A percentile compares a stretch with the other conserved stretches of the same genome.
Conservation (phyloP, 331 rosid genomes). For the Saraca asoca region DNA sequence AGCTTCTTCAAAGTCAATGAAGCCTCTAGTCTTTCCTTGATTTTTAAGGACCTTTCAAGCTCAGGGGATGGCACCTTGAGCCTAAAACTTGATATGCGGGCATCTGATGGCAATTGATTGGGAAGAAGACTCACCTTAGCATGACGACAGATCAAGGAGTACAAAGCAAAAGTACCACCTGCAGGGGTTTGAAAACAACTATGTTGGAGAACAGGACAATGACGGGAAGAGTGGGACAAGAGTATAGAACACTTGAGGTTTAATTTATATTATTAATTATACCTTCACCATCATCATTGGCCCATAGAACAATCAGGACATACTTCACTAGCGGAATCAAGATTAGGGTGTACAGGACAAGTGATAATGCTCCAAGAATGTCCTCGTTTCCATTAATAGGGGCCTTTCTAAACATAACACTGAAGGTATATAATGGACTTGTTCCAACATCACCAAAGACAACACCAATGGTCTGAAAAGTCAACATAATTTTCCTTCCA, state of each 20-base stretch:
- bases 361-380: conserved; percentile 87
- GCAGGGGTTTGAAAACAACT: conserved; percentile 45
- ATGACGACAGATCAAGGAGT: conserved; percentile 97
- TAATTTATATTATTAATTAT: conserved; percentile 28
- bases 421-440: conserved; percentile 90
- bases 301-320: conserved; percentile 91
- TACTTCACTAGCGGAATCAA: conserved; percentile 93
- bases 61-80: conserved; percentile 95
- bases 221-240: conserved; percentile 1
- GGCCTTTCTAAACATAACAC: conserved; percentile 91
- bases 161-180: conserved; percentile 99
- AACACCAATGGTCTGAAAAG: conserved; percentile 95
- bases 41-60: conserved; percentile 92
- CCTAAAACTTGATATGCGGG: conserved; percentile 94
- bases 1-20: conserved; percentile 84
- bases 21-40: conserved; percentile 88
- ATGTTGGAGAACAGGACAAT: conserved; percentile 22
- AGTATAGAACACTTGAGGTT: neutral
- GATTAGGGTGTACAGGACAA: conserved; percentile 84
- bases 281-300: conserved; percentile 99
- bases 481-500: conserved; percentile 68
- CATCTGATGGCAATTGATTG: conserved; percentile 93
- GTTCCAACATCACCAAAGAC: conserved; percentile 99
- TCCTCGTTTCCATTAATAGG: conserved; percentile 86
- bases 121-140: conserved; percentile 99